Evolutionary conservation across 2,329 filamentous ascomycete species (phyloP), one percentile per base, ranked within the genome.

Genomic region (Ilyonectria mors-panacis): DNA sequence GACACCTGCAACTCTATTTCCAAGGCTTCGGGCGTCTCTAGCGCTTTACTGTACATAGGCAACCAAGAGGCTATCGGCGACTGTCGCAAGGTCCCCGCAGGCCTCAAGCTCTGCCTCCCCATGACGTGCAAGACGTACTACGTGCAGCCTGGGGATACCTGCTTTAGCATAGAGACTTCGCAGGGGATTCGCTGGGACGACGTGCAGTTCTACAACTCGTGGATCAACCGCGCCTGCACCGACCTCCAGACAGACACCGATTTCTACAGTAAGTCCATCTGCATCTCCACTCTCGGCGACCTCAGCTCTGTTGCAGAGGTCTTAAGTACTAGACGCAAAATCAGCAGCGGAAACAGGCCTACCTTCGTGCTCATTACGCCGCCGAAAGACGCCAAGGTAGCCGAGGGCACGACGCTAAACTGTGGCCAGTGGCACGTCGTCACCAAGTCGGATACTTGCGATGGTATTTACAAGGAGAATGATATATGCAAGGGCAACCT

Each of bases 1-100:
- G 70, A 76, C 17, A 71, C 69, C 1, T 75, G 72, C 50, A 67
- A 75, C 57, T 63, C 47, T 2, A 65, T 76, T 13, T 65, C 73
- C 3, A 48, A 66, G 8, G 53, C 45, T 2, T 53, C 30, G 1
- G 64, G 71, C n/a, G 68, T 75, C 44, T 55, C 62, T 5, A 65
- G 70, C 17, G 57, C 54, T 23, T 35, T 70, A 13, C 63, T 71
- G n/a, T 73, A 69, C 48, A 59, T 66, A 9, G 51, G 26, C 6
- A 75, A 76, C 50, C 66, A 66, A n/a, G 23, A 68, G 0, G 12
- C 64, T 2, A 66, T 58, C 3, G 37, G 21, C 19, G 63, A 73
- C 50, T 75, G 69, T 33, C 56, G 17, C 51, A 21, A 51, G 7
- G 26, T 74, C 12, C 44, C 50, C 15, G 19, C 44, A 17, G 71